Conservation (phyloP, 305 asterid genomes). For the Striga hermonthica region DNA sequence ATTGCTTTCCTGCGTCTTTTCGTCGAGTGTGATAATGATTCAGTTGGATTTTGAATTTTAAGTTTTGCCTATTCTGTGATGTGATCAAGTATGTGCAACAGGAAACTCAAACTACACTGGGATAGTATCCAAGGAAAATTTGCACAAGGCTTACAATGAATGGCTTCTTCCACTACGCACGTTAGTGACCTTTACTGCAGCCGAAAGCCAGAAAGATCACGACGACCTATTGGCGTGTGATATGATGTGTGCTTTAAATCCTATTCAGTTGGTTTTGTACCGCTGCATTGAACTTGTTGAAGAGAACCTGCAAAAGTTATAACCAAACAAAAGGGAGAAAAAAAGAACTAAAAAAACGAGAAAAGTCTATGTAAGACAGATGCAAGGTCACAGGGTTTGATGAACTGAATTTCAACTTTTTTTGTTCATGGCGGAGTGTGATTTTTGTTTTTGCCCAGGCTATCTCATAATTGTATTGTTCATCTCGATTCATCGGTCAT, state of each 20-base stretch:
- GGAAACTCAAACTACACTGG: slow-evolving; percentile 71
- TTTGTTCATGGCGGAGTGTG: too few species aligned
- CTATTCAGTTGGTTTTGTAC: slow-evolving; percentile 55
- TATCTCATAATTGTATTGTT: too few species aligned
- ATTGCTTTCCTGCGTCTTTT: too few species aligned
- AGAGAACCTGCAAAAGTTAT: slow-evolving; percentile 2
- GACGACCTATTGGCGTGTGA: slow-evolving; percentile 34
- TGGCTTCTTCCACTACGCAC: slow-evolving; percentile 87
- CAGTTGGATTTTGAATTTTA: background rate
- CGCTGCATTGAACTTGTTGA: slow-evolving; percentile 15
- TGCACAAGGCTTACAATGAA: slow-evolving; percentile 52
- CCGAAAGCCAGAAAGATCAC: slow-evolving; percentile 39
- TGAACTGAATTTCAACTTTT: too few species aligned
- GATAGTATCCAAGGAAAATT: slow-evolving; percentile 46
- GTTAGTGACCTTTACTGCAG: slow-evolving; percentile 34
- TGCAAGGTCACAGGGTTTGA: too few species aligned
- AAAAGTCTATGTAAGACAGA: too few species aligned
- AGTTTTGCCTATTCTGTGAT: background rate
- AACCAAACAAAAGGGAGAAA: background rate
- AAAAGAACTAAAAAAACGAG: too few species aligned
- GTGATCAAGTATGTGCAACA: slow-evolving; percentile 28
- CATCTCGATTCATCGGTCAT: too few species aligned
- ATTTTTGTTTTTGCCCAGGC: too few species aligned
- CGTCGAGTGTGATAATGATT: background rate
- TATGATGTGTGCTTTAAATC: slow-evolving; percentile 55